Base-by-base conservation (phyloP, 352 stramenopile genomes). In the Phytophthora crassamura region DNA sequence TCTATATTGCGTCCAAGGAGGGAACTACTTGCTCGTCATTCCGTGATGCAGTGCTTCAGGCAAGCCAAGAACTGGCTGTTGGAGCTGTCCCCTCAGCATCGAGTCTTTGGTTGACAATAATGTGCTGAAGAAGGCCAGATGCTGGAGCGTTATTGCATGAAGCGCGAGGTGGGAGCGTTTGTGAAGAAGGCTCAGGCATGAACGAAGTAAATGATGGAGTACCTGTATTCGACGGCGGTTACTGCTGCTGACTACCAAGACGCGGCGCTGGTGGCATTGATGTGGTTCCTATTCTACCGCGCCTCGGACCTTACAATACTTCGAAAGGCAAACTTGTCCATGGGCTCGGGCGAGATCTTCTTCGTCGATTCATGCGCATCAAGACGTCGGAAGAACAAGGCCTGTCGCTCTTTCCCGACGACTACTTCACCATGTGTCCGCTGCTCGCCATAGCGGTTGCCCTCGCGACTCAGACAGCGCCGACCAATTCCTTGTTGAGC, bases 251-350 rank as follows among this genome's bases (percentile, higher is more conserved):
- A 79, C 53, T 77, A 77, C 48, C 61, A 77, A 49, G 57, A 55
- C 32, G 59, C 60, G 1, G 62, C 54, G 0, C 49, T 81, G 10
- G 15, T 81, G 3, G 60, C 59, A 2, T 16, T 84, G 4, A 22
- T 79, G 35, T 75, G 60, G 65, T 74, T 70, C 35, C 38, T 75
- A 3, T 78, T 84, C 28, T 59, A 69, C 0, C 65, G 59, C 8
- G 63, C 69, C 8, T 77, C 62, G 0, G 55, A 79, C 7, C 34
- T 72, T 0, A 46, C 62, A 3, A 16, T 75, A 0, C 18, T 83
- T 5, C 56, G 25, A 4, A 78, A 72, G 22, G 48, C 54, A 10
- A 68, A 59, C 12, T 16, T 78, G 11, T 69, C 60, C 0, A 52
- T 74, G 34, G 54, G 53, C 28, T 7, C 36, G 8, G 64, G 42